Evolutionary conservation across 495 filamentous ascomycete genomes (phyloP).

Genomic region (Penicillium salamii): DNA sequence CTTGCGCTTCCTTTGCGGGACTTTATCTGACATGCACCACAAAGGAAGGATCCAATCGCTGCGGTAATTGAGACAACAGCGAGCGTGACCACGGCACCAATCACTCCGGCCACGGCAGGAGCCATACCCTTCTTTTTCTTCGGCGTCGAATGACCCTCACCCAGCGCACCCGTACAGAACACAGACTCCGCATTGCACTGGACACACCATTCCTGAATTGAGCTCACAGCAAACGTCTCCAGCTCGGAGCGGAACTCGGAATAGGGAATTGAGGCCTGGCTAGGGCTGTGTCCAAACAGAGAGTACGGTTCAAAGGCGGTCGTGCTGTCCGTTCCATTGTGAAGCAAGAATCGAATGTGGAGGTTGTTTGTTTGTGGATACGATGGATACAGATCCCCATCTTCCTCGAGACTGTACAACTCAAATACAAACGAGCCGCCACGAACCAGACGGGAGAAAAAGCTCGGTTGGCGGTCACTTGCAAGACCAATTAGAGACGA

Average conservation of each 20-base stretch:
- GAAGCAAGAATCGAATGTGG: slow-evolving; percentile 72
- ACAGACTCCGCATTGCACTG: slow-evolving; percentile 61
- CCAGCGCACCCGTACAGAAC: slow-evolving; percentile 51
- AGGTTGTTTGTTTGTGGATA: slow-evolving; percentile 58
- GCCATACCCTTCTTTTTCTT: slow-evolving; percentile 17
- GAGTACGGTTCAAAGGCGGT: slow-evolving; percentile 2
- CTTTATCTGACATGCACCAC: slow-evolving; percentile 34
- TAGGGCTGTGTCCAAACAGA: slow-evolving; percentile 59
- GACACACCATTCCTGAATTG: slow-evolving; percentile 64
- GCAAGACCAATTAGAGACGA: slow-evolving; percentile 66
- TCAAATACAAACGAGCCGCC: slow-evolving; percentile 72
- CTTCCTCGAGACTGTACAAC: slow-evolving; percentile 59
- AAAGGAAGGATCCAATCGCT: slow-evolving; percentile 36
- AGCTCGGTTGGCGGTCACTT: slow-evolving; percentile 48
- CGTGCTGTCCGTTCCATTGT: slow-evolving; percentile 65
- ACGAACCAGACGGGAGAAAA: slow-evolving; percentile 67
- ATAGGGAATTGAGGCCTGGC: slow-evolving; percentile 55
- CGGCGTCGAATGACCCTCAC: neutral
- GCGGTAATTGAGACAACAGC: slow-evolving; percentile 27
- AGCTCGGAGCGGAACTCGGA: slow-evolving; percentile 59
- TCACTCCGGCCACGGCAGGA: slow-evolving; percentile 52
- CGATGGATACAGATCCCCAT: slow-evolving; percentile 27
- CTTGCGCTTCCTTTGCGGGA: slow-evolving; percentile 15
- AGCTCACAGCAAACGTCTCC: slow-evolving; percentile 56
- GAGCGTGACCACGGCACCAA: slow-evolving; percentile 48